Evolutionary conservation across 2,329 filamentous ascomycete genomes (phyloP).

Genomic region (Uncinocarpus reesii): DNA sequence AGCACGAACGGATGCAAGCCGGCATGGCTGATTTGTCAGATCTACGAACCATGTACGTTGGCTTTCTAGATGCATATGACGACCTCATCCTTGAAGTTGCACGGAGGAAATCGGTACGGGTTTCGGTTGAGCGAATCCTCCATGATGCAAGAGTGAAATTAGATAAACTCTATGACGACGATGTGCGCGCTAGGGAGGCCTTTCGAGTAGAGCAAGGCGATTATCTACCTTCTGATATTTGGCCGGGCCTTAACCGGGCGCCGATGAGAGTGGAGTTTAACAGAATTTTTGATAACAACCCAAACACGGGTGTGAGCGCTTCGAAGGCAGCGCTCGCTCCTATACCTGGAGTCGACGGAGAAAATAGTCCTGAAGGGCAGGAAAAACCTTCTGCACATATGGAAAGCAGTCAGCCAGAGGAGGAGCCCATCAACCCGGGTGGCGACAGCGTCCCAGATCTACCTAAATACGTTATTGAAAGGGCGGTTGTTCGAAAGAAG

Average conservation of each 20-base stretch:
- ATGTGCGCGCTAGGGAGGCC: slow-evolving; percentile 60
- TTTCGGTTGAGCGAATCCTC: slow-evolving; percentile 62
- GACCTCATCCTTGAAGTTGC: slow-evolving; percentile 74
- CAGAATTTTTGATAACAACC: slow-evolving; percentile 26
- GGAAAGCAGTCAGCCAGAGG: slow-evolving; percentile 13
- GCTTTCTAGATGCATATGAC: slow-evolving; percentile 75
- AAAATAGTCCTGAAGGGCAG: slow-evolving; percentile 2
- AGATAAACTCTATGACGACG: slow-evolving; percentile 62
- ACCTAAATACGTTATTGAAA: slow-evolving; percentile 35
- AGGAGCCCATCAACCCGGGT: slow-evolving; percentile 15
- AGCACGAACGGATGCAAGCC: slow-evolving; percentile 56
- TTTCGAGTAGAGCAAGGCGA: slow-evolving; percentile 79
- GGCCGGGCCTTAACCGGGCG: slow-evolving; percentile 59
- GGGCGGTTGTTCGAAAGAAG: slow-evolving; percentile 34
- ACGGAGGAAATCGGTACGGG: slow-evolving; percentile 60
- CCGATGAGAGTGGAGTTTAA: slow-evolving; percentile 41
- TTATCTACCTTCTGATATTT: slow-evolving; percentile 77
- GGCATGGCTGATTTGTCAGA: slow-evolving; percentile 67
- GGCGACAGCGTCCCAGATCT: slow-evolving; percentile 36
- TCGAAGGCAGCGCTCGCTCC: not conserved
- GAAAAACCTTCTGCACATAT: not conserved
- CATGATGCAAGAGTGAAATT: slow-evolving; percentile 68
- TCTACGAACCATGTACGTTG: slow-evolving; percentile 73
- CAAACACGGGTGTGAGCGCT: not conserved
- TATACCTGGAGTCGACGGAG: slow-evolving; percentile 1